Evolutionary conservation across 1,284 basidiomycete species (phyloP), one percentile per base, ranked within the genome.

Genomic region (Chiua sp.): DNA sequence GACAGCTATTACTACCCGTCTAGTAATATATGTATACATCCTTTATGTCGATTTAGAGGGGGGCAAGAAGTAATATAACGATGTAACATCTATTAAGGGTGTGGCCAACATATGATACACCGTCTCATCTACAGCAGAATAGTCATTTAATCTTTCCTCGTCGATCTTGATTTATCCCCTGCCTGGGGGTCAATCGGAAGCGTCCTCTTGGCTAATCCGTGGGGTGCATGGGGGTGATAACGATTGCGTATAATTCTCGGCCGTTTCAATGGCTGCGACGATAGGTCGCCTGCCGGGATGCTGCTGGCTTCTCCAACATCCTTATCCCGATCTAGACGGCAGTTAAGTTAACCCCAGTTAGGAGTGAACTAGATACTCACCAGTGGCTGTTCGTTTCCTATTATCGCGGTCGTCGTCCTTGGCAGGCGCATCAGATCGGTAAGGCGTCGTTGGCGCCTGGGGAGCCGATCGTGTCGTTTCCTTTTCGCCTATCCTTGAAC

Each of bases 371-470:
- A 32, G 48, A 51, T 22, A 75, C 83, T 65, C 76, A 91, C 90
- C 90, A 71, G 87, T 83, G 47, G 80, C 72, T 8, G 87, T 86
- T 57, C 90, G 82, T 75, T 92, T 92, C 68, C 88, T 80, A 59
- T 75, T 82, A 62, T 90, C 88, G 53, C 84, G 81, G 32, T 90
- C 88, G 26, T 90, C 87, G n/a, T 86, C 83, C 73, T 74, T 78
- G 71, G 61, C 67, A 26, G 60, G 68, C 50, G 68, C 30, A 22
- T 85, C 82, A 30, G 68, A 68, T 53, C 82, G 79, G 64, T 82
- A 72, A 20, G 77, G 70, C 56, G 72, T 74, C 7, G 75, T 70
- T 15, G 79, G 77, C 49, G 75, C 76, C 54, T 79, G 79, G 18
- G 79, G 72, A 68, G 67, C 68, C 26, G 74, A 63, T 6, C 79